Percentiles rank a stretch among this genome's conserved stretches.
These are phyloP conservation scores for Acrodontium crateriforme DNA, from an alignment of 2,329 filamentous ascomycete genomes.

Conservation along the genomic window DNA sequence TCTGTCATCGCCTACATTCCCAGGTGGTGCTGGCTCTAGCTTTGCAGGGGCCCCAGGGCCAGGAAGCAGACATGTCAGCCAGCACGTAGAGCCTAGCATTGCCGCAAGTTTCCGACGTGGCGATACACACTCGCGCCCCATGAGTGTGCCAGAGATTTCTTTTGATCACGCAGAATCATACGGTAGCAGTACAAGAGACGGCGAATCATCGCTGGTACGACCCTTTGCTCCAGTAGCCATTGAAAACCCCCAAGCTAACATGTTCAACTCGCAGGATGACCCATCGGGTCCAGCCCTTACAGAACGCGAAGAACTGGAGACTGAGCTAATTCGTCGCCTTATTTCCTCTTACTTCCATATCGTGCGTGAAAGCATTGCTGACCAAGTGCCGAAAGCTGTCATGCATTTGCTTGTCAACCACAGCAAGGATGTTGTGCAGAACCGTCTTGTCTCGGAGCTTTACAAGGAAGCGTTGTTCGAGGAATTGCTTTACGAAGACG, in stretches of 20 bases:
- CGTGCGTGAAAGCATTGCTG: constrained; percentile 93
- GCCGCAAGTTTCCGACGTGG: constrained; percentile 64
- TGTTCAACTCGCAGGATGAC: constrained; percentile 12
- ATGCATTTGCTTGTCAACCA: constrained; percentile 99
- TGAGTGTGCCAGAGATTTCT: constrained; percentile 14
- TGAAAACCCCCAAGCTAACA: not conserved
- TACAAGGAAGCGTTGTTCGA: constrained; percentile 87
- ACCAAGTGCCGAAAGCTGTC: constrained; percentile 95
- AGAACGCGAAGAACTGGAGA: constrained; percentile 92
- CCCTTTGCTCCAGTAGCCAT: constrained; percentile 9
- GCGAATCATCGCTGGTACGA: no score
- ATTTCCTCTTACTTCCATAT: constrained; percentile 99
- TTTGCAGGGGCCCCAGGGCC: no score
- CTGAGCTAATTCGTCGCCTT: constrained; percentile 86
- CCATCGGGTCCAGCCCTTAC: constrained; percentile 57
- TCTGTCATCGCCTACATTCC: no score
- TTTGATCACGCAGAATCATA: constrained; percentile 14
- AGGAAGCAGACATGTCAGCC: constrained; percentile 58
- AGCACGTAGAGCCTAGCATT: constrained; percentile 67
- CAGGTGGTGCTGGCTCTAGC: no score
- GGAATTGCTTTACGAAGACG: constrained; percentile 92
- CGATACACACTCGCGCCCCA: constrained; percentile 38
- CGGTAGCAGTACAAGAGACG: no score
- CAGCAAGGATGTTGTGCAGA: constrained; percentile 96
- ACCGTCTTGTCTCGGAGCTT: constrained; percentile 84